Evolutionary conservation across 306 rosid genomes (phyloP).

Genomic region (Dryas alaskensis): DNA sequence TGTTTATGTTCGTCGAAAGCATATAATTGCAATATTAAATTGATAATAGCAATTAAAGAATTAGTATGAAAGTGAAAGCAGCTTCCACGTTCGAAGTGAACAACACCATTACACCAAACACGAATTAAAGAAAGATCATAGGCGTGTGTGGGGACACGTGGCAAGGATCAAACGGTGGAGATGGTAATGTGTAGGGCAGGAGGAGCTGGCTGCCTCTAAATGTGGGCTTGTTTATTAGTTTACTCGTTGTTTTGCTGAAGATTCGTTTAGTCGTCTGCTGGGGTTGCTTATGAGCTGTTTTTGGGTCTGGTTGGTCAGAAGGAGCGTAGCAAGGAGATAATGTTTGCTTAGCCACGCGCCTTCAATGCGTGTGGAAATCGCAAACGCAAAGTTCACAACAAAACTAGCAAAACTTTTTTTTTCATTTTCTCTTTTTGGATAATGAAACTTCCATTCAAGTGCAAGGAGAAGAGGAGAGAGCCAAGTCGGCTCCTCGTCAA

Average conservation of each 20-base stretch:
- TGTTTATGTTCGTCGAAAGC: background rate
- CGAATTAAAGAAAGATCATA: background rate
- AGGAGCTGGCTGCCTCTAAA: constrained; percentile 14
- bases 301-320: background rate
- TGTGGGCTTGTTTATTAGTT: background rate
- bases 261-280: background rate
- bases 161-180: constrained; percentile 11
- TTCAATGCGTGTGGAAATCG: constrained; percentile 1
- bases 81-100: constrained; percentile 20
- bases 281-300: background rate
- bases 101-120: constrained; percentile 2
- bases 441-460: no score
- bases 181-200: background rate
- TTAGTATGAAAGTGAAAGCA: constrained; percentile 3
- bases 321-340: background rate
- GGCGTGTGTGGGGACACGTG: constrained; percentile 11
- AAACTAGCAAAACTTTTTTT: no score
- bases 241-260: background rate
- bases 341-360: constrained; percentile 2
- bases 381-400: no score
- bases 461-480: no score
- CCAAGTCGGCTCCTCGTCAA: no score
- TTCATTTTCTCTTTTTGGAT: no score
- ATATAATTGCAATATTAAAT: background rate
- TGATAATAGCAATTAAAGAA: background rate